Conservation (phyloP, 148 eudicot genomes). For the Fagopyrum homotropicum region DNA sequence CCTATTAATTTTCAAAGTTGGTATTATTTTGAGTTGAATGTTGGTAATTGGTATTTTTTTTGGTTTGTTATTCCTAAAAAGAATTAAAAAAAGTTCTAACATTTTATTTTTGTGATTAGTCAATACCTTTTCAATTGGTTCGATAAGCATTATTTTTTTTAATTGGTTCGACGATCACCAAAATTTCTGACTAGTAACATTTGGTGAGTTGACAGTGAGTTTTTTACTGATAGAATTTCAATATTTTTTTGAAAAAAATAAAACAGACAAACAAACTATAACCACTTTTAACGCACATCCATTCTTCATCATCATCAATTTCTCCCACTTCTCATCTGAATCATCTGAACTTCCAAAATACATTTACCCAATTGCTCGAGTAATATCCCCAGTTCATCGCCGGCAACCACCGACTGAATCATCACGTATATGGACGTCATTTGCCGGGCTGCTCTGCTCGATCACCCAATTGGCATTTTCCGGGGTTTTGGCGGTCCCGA, state of each 20-base stretch:
- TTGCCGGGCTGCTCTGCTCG: slow-evolving; percentile 20
- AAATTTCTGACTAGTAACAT: no score
- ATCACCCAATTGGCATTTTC: slow-evolving; percentile 42
- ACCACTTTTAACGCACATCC: slow-evolving; percentile 38
- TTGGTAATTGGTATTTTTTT: no score
- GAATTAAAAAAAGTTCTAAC: no score
- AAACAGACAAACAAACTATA: not conserved
- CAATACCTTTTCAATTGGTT: not conserved
- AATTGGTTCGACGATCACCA: no score
- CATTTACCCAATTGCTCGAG: not conserved
- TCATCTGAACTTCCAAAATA: not conserved
- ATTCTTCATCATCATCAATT: slow-evolving; percentile 14
- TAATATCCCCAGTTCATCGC: not conserved
- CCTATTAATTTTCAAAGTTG: no score
- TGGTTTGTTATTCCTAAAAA: no score
- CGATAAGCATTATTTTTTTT: no score
- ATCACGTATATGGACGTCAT: slow-evolving; percentile 14
- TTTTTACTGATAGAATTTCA: not conserved
- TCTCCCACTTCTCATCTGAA: slow-evolving; percentile 12
- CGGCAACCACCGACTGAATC: not conserved
- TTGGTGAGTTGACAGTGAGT: no score
- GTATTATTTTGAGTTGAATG: no score
- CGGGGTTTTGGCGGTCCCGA: slow-evolving; percentile 29
- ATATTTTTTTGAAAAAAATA: not conserved
- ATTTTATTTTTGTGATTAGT: no score